Evolutionary conservation across 2,329 filamentous ascomycete species (phyloP).

Genomic region (Aureobasidium leucospermi): DNA sequence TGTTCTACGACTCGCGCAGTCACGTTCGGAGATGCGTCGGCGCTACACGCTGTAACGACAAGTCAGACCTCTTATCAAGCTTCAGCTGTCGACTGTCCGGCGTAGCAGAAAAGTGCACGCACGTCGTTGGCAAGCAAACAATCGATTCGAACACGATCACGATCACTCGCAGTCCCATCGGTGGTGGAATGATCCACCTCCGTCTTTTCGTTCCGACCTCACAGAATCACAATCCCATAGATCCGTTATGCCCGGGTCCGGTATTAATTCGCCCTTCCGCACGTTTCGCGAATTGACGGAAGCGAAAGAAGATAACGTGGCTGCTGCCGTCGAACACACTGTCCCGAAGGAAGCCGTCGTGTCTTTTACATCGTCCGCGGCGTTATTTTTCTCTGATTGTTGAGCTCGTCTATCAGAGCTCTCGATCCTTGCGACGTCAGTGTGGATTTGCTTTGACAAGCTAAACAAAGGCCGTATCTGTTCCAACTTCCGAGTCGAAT

Average conservation of each 20-base stretch:
- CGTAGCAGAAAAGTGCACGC: constrained; percentile 3
- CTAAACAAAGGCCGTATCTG: not conserved
- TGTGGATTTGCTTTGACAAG: not conserved
- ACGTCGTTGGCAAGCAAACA: not conserved
- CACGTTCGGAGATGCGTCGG: not conserved
- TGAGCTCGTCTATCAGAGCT: constrained; percentile 2
- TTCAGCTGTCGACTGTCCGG: constrained; percentile 3
- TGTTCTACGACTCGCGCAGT: not conserved
- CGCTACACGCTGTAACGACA: not conserved
- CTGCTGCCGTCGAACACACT: not conserved
- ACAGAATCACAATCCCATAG: no score
- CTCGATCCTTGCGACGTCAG: not conserved
- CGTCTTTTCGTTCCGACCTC: not conserved
- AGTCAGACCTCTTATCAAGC: not conserved
- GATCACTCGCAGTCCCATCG: not conserved
- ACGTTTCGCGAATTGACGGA: not conserved
- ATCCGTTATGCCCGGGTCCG: not conserved
- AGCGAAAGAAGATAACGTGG: not conserved
- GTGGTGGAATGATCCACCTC: not conserved
- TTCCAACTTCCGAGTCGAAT: not conserved
- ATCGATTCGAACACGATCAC: not conserved
- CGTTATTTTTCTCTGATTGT: not conserved
- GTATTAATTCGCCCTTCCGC: not conserved
- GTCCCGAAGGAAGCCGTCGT: constrained; percentile 3
- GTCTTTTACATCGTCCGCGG: not conserved